phyloP scores from a whole-genome alignment of 1,139 yeast genomes.

The Geotrichum armillariae region DNA sequence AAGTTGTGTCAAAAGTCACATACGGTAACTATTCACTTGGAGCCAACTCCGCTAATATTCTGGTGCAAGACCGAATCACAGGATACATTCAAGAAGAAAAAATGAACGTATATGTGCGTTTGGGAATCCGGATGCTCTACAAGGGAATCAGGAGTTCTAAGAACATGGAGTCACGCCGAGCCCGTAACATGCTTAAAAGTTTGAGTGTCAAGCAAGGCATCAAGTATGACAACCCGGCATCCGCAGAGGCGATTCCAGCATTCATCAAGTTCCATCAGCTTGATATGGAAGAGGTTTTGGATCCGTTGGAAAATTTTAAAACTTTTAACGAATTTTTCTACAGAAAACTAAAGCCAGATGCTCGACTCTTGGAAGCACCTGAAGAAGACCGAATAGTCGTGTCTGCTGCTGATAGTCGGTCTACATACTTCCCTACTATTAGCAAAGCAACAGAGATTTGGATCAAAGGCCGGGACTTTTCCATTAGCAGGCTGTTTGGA shows the following conservation, averaged over 20 bases:
- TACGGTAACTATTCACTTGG: conserved; percentile 89
- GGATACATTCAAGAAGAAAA: conserved; percentile 90
- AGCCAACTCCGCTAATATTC: conserved; percentile 86
- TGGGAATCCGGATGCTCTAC: conserved; percentile 83
- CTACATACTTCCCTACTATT: conserved; percentile 66
- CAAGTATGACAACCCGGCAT: conserved; percentile 72
- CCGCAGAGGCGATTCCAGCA: conserved; percentile 66
- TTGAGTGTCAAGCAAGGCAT: conserved; percentile 79
- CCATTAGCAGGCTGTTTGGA: conserved; percentile 63
- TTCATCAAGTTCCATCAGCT: conserved; percentile 81
- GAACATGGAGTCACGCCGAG: conserved; percentile 56
- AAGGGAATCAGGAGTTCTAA: conserved; percentile 58
- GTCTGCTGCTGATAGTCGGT: conserved; percentile 89
- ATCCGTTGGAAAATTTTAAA: conserved; percentile 50
- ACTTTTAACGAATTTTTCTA: conserved; percentile 91
- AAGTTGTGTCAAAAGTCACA: conserved; percentile 75
- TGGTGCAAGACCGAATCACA: conserved; percentile 87
- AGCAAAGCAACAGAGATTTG: conserved; percentile 72
- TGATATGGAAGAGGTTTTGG: conserved; percentile 66
- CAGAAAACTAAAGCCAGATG: conserved; percentile 68
- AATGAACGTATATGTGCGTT: conserved; percentile 82
- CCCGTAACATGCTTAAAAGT: conserved; percentile 58
- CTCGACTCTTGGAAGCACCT: conserved; percentile 67
- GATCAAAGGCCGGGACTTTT: conserved; percentile 86
- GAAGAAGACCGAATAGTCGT: conserved; percentile 51